phyloP scores from a whole-genome alignment of 371 early-diverging fungal species.

The Capniomyces stellatus region DNA sequence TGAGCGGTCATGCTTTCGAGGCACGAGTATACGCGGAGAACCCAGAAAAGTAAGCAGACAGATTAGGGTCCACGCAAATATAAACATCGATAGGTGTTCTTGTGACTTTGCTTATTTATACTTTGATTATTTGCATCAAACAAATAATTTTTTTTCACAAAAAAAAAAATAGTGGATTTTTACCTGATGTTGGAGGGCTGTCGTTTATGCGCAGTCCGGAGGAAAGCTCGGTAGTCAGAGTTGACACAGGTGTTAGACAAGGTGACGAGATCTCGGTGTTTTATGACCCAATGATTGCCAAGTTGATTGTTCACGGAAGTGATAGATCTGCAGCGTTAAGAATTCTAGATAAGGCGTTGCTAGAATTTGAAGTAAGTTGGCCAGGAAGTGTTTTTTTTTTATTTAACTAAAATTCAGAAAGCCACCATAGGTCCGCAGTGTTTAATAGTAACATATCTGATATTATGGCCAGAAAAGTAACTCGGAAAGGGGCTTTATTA shows the following conservation, averaged over 20 bases:
- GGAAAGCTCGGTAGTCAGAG: constrained; percentile 40
- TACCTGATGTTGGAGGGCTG: constrained; percentile 83
- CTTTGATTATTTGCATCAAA: constrained; percentile 1
- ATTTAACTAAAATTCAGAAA: too few species aligned
- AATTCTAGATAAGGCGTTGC: constrained; percentile 56
- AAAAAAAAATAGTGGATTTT: constrained; percentile 6
- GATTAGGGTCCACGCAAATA: too few species aligned
- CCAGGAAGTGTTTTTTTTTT: too few species aligned
- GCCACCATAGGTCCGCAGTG: too few species aligned
- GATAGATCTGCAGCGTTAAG: constrained; percentile 73
- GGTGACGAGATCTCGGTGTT: constrained; percentile 69
- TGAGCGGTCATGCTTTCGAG: constrained; percentile 64
- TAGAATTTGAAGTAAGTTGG: constrained; percentile 32
- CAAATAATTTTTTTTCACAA: neutral
- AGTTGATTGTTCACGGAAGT: constrained; percentile 61
- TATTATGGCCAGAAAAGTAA: too few species aligned
- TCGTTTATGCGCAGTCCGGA: constrained; percentile 39
- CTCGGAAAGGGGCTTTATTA: too few species aligned
- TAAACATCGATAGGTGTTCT: too few species aligned
- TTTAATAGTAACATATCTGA: too few species aligned
- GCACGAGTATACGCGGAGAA: constrained; percentile 71
- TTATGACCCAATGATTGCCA: constrained; percentile 73
- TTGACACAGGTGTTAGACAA: constrained; percentile 62
- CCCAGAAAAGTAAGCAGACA: constrained; percentile 34
- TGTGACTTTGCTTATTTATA: neutral